Evolutionary conservation across 2,329 filamentous ascomycete genomes (phyloP), one percentile per base, ranked within the genome.

Genomic region (Colletotrichum siamense): DNA sequence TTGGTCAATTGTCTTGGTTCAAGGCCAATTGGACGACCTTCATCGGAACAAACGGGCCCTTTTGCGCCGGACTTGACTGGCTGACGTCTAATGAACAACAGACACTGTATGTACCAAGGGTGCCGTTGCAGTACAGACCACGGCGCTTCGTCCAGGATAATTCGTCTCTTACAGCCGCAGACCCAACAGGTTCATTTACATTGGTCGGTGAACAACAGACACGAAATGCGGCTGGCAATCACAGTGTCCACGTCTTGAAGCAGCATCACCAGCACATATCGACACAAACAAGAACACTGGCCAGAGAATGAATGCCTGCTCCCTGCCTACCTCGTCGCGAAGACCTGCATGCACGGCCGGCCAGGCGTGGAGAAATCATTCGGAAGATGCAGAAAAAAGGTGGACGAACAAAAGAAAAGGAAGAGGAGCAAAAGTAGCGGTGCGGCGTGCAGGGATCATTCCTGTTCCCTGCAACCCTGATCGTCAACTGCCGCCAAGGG

Each of bases 401-500:
- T 73, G 73, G 64, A 73, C 64, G 66, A 73, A 73, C 70, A 65
- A 73, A 49, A 69, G 44, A 75, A 13, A 65, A 65, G 55, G 64
- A 61, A 34, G 44, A 69, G 69, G 61, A 75, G 67, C 62, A 16
- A 66, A 67, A 77, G 75, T 75, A 77, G 75, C 75, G 75, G 75
- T 77, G 75, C 71, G 62, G 36, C 68, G 67, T 18, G 52, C 75
- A 77, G 52, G 75, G 75, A 61, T 77, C 36, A 63, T 57, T 75
- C 66, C 75, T 77, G 67, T 52, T 36, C 75, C 66, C 36, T 75
- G 67, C 77, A 76, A 78, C 77, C 75, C 71, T 75, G 77, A 78
- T 78, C 77, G 75, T 70, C 75, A 75, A 75, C 69, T 77, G 71
- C 75, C 77, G 71, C 77, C 71, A 77, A 78, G 77, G 70, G 67